These are phyloP conservation scores for Penicillium psychrofluorescens DNA, from an alignment of 495 filamentous ascomycete species.

Conservation along the genomic window DNA sequence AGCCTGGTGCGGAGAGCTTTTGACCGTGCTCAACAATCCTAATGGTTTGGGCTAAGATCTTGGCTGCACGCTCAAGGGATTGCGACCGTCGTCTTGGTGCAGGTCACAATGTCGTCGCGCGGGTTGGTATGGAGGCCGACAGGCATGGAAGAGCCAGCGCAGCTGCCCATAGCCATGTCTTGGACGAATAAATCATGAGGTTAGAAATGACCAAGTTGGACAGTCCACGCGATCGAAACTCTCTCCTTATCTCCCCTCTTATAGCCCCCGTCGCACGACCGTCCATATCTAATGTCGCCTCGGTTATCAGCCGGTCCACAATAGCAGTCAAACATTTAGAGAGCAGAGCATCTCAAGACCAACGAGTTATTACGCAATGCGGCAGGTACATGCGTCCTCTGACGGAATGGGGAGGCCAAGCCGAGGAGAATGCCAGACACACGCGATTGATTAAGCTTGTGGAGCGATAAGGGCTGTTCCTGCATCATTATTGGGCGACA, in stretches of 20 bases:
- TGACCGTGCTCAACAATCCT: no score
- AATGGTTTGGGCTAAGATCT: no score
- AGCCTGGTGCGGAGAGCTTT: no score
- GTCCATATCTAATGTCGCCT: no score
- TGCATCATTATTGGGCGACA: background rate
- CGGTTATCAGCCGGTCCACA: no score
- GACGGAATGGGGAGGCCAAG: slow-evolving; percentile 10
- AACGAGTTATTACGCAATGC: background rate
- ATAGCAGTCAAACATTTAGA: no score
- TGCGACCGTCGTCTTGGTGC: slow-evolving; percentile 24
- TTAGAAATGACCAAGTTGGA: background rate
- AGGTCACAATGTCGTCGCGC: slow-evolving; percentile 9
- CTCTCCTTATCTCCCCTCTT: background rate
- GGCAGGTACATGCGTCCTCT: slow-evolving; percentile 17
- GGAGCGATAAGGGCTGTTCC: background rate
- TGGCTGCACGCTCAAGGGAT: slow-evolving; percentile 17
- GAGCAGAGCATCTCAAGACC: background rate
- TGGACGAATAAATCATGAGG: background rate
- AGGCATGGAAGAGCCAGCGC: slow-evolving; percentile 7
- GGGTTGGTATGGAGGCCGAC: slow-evolving; percentile 3
- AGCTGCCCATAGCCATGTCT: slow-evolving; percentile 1
- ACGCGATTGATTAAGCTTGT: slow-evolving; percentile 4
- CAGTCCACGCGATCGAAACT: no score
- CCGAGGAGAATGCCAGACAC: slow-evolving; percentile 1
- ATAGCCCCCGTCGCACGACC: no score